Evolutionary conservation across 495 filamentous ascomycete genomes (phyloP), one percentile per base, ranked within the genome.

Genomic region (Penicillium malachiteum): DNA sequence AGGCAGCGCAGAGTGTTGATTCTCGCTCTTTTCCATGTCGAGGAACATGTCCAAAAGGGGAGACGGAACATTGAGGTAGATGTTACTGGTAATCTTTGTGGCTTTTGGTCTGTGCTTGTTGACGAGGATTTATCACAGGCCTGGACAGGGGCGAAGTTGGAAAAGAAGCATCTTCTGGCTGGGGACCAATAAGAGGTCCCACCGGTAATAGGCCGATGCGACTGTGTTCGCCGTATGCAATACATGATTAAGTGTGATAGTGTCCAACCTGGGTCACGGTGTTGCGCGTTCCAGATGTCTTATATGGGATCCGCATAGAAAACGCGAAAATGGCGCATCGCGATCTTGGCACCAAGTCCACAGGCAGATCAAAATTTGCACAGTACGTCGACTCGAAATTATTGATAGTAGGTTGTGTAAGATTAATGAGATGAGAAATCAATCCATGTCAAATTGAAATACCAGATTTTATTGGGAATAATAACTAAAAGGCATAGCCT

Each of bases 1-100:
- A 77, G 62, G 48, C 74, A 78, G 32, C 74, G 71, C 2, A 78
- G 60, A 5, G 75, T 79, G 55, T 78, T 77, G 56, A 79, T 65
- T 7, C 65, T 58, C 2, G 77, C 71, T 45, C 77, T 60, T 14
- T 48, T 57, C 74, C 74, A 77, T 12, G 68, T 69, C 2, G 59
- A 56, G 39, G 55, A 50, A 38, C 60, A 67, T n/a, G 66, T 53
- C 73, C 73, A 75, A 56, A 78, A 75, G 2, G 48, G 8, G 18
- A 11, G 42, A 44, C 26, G 18, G 8, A 44, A 30, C 5, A 44
- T 44, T 9, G 18, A 44, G 10, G 18, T 44, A 21, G 17, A 21
- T 8, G 18, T 21, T 31, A 18, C 13, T 13, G 16, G 42, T 7
- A 17, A 26, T 4, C 4, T 26, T 30, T 13, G 42, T 7, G 6